Base-by-base conservation (phyloP, 768 basidiomycete species). In the Suillus decipiens region DNA sequence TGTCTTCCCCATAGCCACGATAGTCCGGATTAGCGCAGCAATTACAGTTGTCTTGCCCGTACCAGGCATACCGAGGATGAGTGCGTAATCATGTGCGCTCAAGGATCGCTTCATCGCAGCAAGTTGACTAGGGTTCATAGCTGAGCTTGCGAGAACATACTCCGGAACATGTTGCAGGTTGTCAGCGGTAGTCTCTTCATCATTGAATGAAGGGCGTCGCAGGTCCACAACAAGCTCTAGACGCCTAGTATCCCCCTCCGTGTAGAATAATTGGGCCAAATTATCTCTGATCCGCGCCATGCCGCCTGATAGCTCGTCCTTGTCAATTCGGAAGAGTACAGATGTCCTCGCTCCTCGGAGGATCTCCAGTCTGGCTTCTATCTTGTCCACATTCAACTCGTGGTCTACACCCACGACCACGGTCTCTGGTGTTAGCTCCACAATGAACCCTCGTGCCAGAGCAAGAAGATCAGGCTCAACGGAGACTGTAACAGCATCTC, bases 31-130 rank as follows among this genome's bases (percentile, higher is more conserved):
- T 55, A 97, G 84, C 37, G 93, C 89, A 1, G 92, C 93, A 64
- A 97, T 91, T 5, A 97, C 91, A 1, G 95, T 96, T 48, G 96
- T 97, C 77, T 99, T 99, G 9, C 97, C 96, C 5, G 96, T 99
- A 0, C 97, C 97, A 9, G 97, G 97, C 97, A 99, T 98, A 17
- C 97, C 97, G 8, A 99, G 81, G 33, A 99, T 85, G 62, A 99
- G 77, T 1, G 96, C 90, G 72, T 98, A 99, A 73, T 99, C 95
- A 62, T 85, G 79, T 2, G 97, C 94, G 7, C 81, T 77, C 31
- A 99, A 72, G 3, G 90, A 92, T 68, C 87, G 90, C 24, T 77
- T 74, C 73, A 96, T 82, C 1, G 96, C 96, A 8, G 73, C 68
- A 69, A 78, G 66, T 76, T 99, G 97, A 61, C 87, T 87, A 1